phyloP scores from a whole-genome alignment of 2,329 filamentous ascomycete species.

The Epichloe coenophiala region DNA sequence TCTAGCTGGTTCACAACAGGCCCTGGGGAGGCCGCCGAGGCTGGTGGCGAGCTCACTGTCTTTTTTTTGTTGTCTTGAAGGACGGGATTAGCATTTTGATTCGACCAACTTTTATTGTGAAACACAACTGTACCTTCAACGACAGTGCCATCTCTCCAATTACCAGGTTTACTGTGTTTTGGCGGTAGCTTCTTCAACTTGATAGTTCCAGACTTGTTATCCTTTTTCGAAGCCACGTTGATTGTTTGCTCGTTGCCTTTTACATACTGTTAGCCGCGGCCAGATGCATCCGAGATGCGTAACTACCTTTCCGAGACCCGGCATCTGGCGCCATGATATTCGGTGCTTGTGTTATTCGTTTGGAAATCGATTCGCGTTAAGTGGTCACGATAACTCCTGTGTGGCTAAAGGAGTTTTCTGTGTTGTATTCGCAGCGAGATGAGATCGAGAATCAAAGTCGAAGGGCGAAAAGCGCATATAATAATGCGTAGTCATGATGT shows the following conservation, averaged over 20 bases:
- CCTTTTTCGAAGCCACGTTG: slow-evolving; percentile 48
- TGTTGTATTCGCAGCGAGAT: neutral
- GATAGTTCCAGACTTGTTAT: slow-evolving; percentile 35
- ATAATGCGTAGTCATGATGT: neutral
- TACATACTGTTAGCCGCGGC: neutral
- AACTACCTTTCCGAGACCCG: slow-evolving; percentile 17
- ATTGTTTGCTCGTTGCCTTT: slow-evolving; percentile 36
- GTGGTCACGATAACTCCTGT: neutral
- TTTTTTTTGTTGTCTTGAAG: slow-evolving; percentile 40
- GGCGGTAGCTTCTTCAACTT: slow-evolving; percentile 51
- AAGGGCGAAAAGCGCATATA: neutral
- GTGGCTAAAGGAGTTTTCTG: neutral
- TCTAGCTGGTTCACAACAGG: slow-evolving; percentile 57
- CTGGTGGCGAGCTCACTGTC: slow-evolving; percentile 28
- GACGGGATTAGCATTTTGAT: neutral
- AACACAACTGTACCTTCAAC: slow-evolving; percentile 38
- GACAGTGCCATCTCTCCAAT: slow-evolving; percentile 56
- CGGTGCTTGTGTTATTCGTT: neutral
- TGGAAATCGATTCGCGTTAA: neutral
- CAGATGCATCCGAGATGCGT: neutral
- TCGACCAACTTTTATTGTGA: neutral
- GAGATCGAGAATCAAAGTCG: neutral
- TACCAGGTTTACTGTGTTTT: slow-evolving; percentile 53
- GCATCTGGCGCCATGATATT: slow-evolving; percentile 10
- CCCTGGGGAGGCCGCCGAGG: slow-evolving; percentile 33